Conservation (phyloP, 2,329 filamentous ascomycete genomes). For the Arthrobotrys pseudoclavata region DNA sequence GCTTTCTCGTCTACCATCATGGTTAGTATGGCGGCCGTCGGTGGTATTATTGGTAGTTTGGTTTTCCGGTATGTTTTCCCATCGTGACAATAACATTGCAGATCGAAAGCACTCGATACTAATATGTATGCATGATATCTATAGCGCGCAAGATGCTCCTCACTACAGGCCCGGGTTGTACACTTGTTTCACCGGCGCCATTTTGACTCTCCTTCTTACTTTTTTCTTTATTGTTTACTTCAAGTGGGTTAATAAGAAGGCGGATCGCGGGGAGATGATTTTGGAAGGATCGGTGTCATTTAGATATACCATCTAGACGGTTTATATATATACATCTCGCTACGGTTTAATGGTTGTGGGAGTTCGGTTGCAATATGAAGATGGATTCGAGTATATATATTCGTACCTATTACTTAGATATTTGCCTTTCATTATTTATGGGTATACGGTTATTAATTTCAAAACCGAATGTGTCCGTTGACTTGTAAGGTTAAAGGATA, state of each 20-base stretch:
- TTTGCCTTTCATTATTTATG: neutral
- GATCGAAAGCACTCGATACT: neutral
- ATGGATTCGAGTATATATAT: neutral
- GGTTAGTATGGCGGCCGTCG: conserved; percentile 81
- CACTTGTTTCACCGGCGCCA: conserved; percentile 8
- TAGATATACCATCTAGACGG: conserved; percentile 31
- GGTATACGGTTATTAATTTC: neutral
- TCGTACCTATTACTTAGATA: too few relatives aligned
- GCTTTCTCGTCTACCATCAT: conserved; percentile 82
- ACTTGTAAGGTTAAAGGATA: too few relatives aligned
- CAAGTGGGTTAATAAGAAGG: conserved; percentile 30
- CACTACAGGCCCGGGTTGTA: conserved; percentile 28
- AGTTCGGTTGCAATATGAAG: neutral
- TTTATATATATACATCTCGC: neutral
- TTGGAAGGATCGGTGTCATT: conserved; percentile 34
- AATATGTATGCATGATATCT: neutral
- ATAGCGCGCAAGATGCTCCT: conserved; percentile 34
- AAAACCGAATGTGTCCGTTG: neutral
- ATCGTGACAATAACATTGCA: too few relatives aligned
- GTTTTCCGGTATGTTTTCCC: conserved; percentile 73
- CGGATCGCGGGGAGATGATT: conserved; percentile 37
- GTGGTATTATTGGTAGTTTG: conserved; percentile 80
- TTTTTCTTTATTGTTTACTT: conserved; percentile 22
- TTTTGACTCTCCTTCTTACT: conserved; percentile 9
- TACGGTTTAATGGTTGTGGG: neutral